Percentiles rank a stretch among this genome's conserved stretches.
Conservation (phyloP, 2,329 filamentous ascomycete species). For the Trichoderma aggressivum region DNA sequence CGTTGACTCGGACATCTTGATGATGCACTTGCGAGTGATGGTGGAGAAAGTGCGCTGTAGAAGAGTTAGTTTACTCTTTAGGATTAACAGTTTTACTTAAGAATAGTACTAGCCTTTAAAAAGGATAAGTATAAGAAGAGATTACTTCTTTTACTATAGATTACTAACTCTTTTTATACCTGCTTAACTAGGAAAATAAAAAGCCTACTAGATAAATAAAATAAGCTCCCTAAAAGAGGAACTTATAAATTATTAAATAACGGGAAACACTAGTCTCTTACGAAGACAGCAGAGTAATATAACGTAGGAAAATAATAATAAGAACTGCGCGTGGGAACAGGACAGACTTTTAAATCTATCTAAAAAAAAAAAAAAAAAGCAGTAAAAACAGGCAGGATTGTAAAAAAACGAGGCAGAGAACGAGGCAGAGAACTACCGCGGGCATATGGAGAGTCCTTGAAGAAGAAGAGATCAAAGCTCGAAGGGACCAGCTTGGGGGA, state of each 20-base stretch:
- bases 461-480: neutral
- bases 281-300: neutral
- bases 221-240: neutral
- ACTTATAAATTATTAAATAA: neutral
- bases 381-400: neutral
- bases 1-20: neutral
- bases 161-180: neutral
- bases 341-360: neutral
- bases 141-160: neutral
- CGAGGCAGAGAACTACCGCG: too few species aligned
- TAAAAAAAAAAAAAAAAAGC: neutral
- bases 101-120: neutral
- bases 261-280: neutral
- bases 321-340: neutral
- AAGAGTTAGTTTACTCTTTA: neutral
- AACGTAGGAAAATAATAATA: neutral
- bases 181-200: neutral
- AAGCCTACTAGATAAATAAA: neutral
- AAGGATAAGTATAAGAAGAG: neutral
- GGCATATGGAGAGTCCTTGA: neutral
- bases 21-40: neutral
- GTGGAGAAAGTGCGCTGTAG: neutral
- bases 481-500: neutral
- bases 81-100: neutral
- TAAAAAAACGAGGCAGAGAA: neutral